phyloP scores from a whole-genome alignment of 2,329 filamentous ascomycete genomes.

The Escovopsis sp. region DNA sequence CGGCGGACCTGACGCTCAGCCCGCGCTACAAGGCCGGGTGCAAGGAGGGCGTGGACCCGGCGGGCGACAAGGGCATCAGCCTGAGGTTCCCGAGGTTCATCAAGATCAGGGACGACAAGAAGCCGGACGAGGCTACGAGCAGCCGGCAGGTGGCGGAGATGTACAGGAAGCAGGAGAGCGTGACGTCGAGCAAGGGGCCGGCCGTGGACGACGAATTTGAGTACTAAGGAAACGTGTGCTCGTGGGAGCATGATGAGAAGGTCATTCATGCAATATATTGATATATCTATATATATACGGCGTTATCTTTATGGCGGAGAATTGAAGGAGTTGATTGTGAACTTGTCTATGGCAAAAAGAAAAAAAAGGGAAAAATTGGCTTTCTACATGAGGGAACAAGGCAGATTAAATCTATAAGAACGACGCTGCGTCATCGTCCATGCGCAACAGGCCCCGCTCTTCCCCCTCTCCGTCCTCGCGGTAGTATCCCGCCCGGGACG shows the following conservation, averaged over 20 bases:
- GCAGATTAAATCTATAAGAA: constrained; percentile 12
- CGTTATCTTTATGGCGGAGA: neutral
- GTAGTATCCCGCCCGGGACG: no score
- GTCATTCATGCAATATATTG: neutral
- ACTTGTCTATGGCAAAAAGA: no score
- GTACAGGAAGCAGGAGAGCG: constrained; percentile 90
- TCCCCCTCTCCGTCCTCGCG: constrained; percentile 26
- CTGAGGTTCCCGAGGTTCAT: constrained; percentile 89
- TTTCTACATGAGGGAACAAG: neutral
- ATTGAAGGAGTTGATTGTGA: no score
- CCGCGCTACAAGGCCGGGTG: constrained; percentile 87
- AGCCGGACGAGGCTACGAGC: constrained; percentile 75
- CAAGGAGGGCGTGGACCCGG: constrained; percentile 60
- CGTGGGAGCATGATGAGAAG: no score
- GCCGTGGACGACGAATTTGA: constrained; percentile 95
- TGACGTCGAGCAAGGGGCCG: constrained; percentile 71
- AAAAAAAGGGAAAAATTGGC: no score
- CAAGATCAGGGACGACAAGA: constrained; percentile 86
- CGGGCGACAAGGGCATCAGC: constrained; percentile 65
- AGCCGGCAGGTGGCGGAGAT: constrained; percentile 85
- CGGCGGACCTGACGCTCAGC: constrained; percentile 83
- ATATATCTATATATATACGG: neutral
- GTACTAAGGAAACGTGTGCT: constrained; percentile 41
- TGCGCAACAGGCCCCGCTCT: constrained; percentile 26
- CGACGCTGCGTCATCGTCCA: constrained; percentile 9